A percentile compares a stretch with the other conserved stretches of the same genome.
phyloP scores from a whole-genome alignment of 106 monocot species.

The Dendrobium chrysotoxum region DNA sequence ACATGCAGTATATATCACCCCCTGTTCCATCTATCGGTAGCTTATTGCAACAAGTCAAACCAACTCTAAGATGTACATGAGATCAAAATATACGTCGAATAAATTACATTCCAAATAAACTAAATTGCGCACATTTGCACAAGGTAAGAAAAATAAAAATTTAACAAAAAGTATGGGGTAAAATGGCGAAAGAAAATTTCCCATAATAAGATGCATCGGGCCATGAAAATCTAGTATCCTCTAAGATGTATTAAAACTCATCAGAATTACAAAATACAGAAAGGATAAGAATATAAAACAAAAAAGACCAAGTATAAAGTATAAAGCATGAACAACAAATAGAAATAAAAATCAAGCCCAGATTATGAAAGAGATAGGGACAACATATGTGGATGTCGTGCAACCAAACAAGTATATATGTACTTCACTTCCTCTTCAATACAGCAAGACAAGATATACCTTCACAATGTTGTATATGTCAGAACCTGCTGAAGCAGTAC shows the following conservation, averaged over 20 bases:
- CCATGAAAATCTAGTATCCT: background rate
- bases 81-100: background rate
- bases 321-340: background rate
- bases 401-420: background rate
- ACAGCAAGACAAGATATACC: constrained; percentile 28
- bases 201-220: background rate
- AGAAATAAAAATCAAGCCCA: background rate
- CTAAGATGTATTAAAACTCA: background rate
- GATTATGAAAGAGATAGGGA: background rate
- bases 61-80: background rate
- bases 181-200: background rate
- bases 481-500: constrained; percentile 57
- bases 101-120: too few relatives aligned
- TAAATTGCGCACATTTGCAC: background rate
- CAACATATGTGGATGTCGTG: background rate
- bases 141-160: background rate
- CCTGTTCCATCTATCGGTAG: background rate
- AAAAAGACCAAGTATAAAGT: background rate
- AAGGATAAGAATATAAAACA: too few relatives aligned
- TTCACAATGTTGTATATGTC: constrained; percentile 98
- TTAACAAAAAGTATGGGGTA: too few relatives aligned
- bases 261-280: background rate
- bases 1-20: background rate
- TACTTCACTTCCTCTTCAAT: background rate
- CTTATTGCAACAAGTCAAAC: background rate